Conservation (phyloP, 805 yeast genomes). For the Zygotorulaspora florentina region DNA sequence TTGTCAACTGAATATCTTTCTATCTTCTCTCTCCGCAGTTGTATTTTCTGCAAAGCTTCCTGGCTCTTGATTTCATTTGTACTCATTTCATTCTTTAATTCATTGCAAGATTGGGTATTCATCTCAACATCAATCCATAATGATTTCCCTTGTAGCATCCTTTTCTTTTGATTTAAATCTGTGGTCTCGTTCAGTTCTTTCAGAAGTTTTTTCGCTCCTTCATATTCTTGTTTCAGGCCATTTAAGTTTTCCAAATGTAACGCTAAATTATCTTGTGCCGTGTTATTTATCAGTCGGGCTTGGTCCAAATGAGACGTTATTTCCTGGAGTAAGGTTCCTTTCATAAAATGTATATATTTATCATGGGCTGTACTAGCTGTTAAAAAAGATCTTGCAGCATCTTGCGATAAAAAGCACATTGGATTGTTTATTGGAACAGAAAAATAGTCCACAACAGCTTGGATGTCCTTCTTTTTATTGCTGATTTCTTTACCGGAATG, state of each 20-base stretch:
- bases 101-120: conserved; percentile 18
- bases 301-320: conserved; percentile 50
- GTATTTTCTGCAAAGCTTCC: conserved; percentile 16
- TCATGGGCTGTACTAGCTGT: conserved; percentile 68
- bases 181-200: conserved; percentile 40
- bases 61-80: conserved; percentile 19
- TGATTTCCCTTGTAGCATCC: conserved; percentile 44
- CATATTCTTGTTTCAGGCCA: conserved; percentile 38
- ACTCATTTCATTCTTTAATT: conserved; percentile 15
- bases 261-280: conserved; percentile 40
- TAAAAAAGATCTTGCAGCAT: conserved; percentile 85
- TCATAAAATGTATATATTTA: conserved; percentile 74
- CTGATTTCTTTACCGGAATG: conserved; percentile 51
- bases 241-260: conserved; percentile 39
- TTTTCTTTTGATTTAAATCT: conserved; percentile 38
- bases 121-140: conserved; percentile 43
- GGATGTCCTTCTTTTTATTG: conserved; percentile 59
- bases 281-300: conserved; percentile 35
- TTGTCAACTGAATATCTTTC: conserved; percentile 24
- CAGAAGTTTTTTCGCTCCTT: conserved; percentile 42
- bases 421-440: conserved; percentile 85
- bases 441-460: conserved; percentile 62
- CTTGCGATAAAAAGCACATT: conserved; percentile 88
- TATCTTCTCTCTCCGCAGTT: conserved; percentile 27
- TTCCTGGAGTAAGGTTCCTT: conserved; percentile 70